phyloP scores from a whole-genome alignment of 148 eudicot species.

The Bassia scoparia region DNA sequence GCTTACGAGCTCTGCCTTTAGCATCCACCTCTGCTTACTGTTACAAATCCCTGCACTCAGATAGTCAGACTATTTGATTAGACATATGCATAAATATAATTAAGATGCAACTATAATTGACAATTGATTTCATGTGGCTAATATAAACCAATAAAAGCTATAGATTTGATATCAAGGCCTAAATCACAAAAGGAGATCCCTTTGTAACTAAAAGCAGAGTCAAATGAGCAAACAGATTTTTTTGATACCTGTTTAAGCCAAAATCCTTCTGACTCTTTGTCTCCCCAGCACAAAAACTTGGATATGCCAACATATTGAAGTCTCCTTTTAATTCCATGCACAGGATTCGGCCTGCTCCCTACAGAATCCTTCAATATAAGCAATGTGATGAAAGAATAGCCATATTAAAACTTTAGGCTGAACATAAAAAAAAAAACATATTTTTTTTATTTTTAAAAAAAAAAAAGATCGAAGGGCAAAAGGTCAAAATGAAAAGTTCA shows the following conservation, averaged over 20 bases:
- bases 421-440: no score
- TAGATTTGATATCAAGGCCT: no score
- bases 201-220: background rate
- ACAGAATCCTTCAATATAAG: slow-evolving; percentile 19
- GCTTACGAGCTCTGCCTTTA: slow-evolving; percentile 70
- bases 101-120: slow-evolving; percentile 1
- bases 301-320: slow-evolving; percentile 63
- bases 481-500: background rate
- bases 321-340: slow-evolving; percentile 65
- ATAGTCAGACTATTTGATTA: slow-evolving; percentile 16
- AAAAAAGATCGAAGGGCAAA: background rate
- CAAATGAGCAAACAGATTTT: slow-evolving; percentile 3
- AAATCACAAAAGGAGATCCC: background rate
- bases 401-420: background rate
- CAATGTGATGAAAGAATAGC: background rate
- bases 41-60: slow-evolving; percentile 61
- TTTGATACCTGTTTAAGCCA: slow-evolving; percentile 97
- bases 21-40: slow-evolving; percentile 68
- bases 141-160: no score
- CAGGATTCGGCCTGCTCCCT: slow-evolving; percentile 71
- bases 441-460: no score
- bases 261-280: slow-evolving; percentile 84
- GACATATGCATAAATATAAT: background rate
- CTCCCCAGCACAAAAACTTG: slow-evolving; percentile 83
- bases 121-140: background rate